Base-by-base conservation (phyloP, 257 asterid species). In the Paraleonurus japonicus region DNA sequence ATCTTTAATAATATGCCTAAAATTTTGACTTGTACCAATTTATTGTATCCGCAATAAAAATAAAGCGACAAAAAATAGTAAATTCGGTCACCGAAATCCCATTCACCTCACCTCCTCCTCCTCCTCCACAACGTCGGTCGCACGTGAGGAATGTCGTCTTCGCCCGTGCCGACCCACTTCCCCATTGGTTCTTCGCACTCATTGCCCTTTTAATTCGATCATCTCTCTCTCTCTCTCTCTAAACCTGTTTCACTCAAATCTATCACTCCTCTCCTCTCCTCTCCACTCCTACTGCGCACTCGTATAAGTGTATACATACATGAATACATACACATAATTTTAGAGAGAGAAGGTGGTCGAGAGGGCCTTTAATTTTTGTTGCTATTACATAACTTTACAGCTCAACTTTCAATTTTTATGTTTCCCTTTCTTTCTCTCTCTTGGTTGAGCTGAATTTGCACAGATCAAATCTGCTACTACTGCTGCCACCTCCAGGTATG, bases 51-150 rank as follows among this genome's bases (percentile, higher is more conserved):
- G 3, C 50, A 3, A 2, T n/a, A 8, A 60, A 27, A 17, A 30
- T 4, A 17, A 65, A 15, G 9, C 8, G 41, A 6, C 74, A 72
- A 63, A 78, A 30, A 74, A 30, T 24, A 58, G 64, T 74, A 58
- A 74, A 74, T 63, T 33, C 19, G 24, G 47, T 57, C 76, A 69
- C 45, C 73, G 23, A 58, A 47, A 24, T 9, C 43, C 43, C 4
- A 15, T 30, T n/a, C n/a, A n/a, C n/a, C n/a, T n/a, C n/a, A n/a
- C n/a, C n/a, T n/a, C n/a, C n/a, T n/a, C n/a, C n/a, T n/a, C n/a
- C n/a, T n/a, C n/a, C n/a, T n/a, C n/a, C n/a, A n/a, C n/a, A n/a
- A 9, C 81, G 85, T 78, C 88, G 85, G 84, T 84, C 85, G 77
- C 82, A 84, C 76, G 84, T 64, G 84, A 72, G 83, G 66, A 11